These are phyloP conservation scores for Hyphopichia homilentoma DNA, from an alignment of 805 yeast species.

Conservation along the genomic window DNA sequence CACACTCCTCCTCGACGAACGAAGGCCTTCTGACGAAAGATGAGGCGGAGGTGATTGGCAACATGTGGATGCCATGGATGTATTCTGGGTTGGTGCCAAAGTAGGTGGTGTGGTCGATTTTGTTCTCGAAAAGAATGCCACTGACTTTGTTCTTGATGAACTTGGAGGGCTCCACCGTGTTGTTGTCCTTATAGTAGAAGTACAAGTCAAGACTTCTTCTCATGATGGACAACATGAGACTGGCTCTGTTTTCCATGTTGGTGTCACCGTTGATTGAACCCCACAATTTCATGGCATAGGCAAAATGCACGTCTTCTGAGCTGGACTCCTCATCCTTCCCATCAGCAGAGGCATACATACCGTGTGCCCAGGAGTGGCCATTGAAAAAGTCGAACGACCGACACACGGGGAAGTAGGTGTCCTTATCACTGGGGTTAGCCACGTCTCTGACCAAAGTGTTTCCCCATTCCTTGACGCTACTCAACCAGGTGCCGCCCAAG, in stretches of 20 bases:
- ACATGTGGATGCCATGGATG: slow-evolving; percentile 77
- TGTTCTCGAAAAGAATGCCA: slow-evolving; percentile 71
- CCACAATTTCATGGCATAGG: slow-evolving; percentile 70
- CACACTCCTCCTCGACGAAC: slow-evolving; percentile 48
- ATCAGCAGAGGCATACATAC: slow-evolving; percentile 57
- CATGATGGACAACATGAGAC: slow-evolving; percentile 57
- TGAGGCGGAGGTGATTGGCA: slow-evolving; percentile 65
- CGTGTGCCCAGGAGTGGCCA: slow-evolving; percentile 78
- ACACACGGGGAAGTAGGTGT: slow-evolving; percentile 57
- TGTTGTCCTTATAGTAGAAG: slow-evolving; percentile 44
- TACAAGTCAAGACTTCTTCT: slow-evolving; percentile 53
- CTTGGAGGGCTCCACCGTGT: slow-evolving; percentile 44
- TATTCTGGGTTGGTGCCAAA: slow-evolving; percentile 59
- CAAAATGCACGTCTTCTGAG: slow-evolving; percentile 68
- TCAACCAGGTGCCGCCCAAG: slow-evolving; percentile 50
- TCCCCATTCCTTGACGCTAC: slow-evolving; percentile 50
- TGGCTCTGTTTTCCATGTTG: slow-evolving; percentile 51
- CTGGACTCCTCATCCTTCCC: slow-evolving; percentile 72
- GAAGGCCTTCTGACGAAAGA: slow-evolving; percentile 49
- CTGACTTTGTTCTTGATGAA: slow-evolving; percentile 57
- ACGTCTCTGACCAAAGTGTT: slow-evolving; percentile 63
- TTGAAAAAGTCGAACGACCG: slow-evolving; percentile 67
- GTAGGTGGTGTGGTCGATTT: slow-evolving; percentile 68
- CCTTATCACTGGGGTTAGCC: slow-evolving; percentile 55
- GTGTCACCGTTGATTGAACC: slow-evolving; percentile 52